Percentiles rank a stretch among this genome's conserved stretches.
phyloP scores from a whole-genome alignment of 1,139 yeast genomes.

The Lodderomyces oxycetoniae region DNA sequence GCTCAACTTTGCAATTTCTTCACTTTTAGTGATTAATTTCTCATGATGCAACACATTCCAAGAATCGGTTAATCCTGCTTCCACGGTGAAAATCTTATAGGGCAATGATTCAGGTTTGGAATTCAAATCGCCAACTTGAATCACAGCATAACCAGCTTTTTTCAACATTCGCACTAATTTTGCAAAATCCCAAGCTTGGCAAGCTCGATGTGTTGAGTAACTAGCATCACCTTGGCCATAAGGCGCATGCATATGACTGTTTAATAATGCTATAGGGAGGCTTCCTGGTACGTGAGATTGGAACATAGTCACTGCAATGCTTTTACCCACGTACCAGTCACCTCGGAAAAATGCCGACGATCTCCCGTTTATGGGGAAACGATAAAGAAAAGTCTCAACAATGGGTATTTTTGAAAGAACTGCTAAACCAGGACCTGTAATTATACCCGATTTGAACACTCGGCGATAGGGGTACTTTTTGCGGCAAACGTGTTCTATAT shows the following conservation, averaged over 20 bases:
- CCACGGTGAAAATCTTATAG: slow-evolving; percentile 63
- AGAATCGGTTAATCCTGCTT: slow-evolving; percentile 71
- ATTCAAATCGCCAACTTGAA: slow-evolving; percentile 91
- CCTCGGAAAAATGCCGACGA: slow-evolving; percentile 93
- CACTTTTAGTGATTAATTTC: slow-evolving; percentile 26
- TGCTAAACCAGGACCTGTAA: slow-evolving; percentile 92
- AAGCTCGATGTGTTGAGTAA: slow-evolving; percentile 82
- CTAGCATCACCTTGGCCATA: slow-evolving; percentile 87
- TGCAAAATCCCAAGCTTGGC: slow-evolving; percentile 96
- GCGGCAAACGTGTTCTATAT: slow-evolving; percentile 45
- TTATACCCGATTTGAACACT: slow-evolving; percentile 73
- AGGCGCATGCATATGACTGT: slow-evolving; percentile 98
- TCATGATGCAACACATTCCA: slow-evolving; percentile 64
- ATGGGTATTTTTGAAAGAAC: slow-evolving; percentile 82
- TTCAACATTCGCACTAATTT: slow-evolving; percentile 58
- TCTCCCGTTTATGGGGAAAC: slow-evolving; percentile 90
- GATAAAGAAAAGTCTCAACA: slow-evolving; percentile 65
- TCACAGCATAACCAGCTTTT: slow-evolving; percentile 75
- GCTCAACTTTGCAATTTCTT: slow-evolving; percentile 45
- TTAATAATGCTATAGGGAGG: slow-evolving; percentile 69
- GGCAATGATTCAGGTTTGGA: slow-evolving; percentile 85
- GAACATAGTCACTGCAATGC: slow-evolving; percentile 72
- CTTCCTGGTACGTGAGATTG: slow-evolving; percentile 43
- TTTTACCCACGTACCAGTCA: slow-evolving; percentile 96
- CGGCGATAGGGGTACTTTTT: slow-evolving; percentile 59